Base-by-base conservation (phyloP, 2,329 filamentous ascomycete genomes). In the Ceratocystis lukuohia region DNA sequence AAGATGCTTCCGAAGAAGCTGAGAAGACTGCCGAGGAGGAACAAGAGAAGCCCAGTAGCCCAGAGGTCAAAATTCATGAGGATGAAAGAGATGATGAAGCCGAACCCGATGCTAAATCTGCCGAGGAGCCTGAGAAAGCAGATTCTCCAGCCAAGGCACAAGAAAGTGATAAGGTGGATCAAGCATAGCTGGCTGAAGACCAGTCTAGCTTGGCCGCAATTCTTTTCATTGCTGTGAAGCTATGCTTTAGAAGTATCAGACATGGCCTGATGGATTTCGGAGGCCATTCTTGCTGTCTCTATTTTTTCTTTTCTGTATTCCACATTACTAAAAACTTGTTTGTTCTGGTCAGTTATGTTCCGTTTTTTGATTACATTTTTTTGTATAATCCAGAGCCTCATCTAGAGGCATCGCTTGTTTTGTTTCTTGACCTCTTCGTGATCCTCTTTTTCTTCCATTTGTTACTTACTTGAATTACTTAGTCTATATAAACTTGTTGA, bases 21-120 rank as follows among this genome's bases (percentile, higher is more conserved):
- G 69, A 70, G 0, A 69, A 72, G 28, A 59, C 66, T 10, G 50
- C 8, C 30, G 64, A 67, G 46, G 65, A 69, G 45, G 66, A 61
- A 7, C 62, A 68, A 22, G 66, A 66, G 12, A 48, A 67, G 20
- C 46, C 65, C n/a, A 56, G 30, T n/a, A 33, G 37, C 12, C 33
- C 12, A 15, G 33, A 25, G 41, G 6, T 62, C 41, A 30, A 45
- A 10, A 67, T 67, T 2, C 61, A 67, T n/a, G 61, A 67, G 37
- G 65, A 67, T 56, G 17, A 66, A 15, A 48, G 59, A 53, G 65
- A 69, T n/a, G 65, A 69, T n/a, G 46, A 66, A 64, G 65, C 66
- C n/a, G 66, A 65, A 4, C 44, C 41, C n/a, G 37, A 67, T 37
- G 45, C 50, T 8, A 25, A 61, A 17, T n/a, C 65, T 7, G 45